These are phyloP conservation scores for Fusarium scirpi DNA, from an alignment of 2,329 filamentous ascomycete species.

Conservation along the genomic window DNA sequence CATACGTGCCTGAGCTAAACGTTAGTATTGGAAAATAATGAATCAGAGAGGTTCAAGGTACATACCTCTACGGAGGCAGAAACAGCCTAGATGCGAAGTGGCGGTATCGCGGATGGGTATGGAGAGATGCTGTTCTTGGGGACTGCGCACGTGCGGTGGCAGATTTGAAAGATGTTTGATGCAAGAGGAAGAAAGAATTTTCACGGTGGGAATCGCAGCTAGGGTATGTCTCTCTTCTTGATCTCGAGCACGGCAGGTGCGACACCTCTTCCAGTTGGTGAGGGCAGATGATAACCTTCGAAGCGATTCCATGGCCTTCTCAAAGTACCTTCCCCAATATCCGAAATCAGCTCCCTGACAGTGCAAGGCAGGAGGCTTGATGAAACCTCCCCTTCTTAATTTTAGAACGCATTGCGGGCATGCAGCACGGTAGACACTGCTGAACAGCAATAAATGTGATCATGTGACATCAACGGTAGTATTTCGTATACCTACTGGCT, in stretches of 20 bases:
- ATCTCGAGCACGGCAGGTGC: background rate
- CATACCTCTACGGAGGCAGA: no score
- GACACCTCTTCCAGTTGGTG: rapidly evolving
- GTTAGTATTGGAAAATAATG: no score
- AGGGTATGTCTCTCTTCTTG: background rate
- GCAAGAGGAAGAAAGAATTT: background rate
- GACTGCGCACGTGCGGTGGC: rapidly evolving
- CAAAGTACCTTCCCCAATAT: background rate
- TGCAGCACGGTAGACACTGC: background rate
- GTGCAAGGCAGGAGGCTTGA: background rate
- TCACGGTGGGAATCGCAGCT: background rate
- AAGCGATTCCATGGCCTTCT: background rate
- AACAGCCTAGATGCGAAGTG: no score
- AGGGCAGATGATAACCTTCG: no score
- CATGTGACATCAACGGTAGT: no score
- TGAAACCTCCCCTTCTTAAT: no score
- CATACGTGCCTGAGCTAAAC: no score
- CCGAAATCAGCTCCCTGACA: rapidly evolving
- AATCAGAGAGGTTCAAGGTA: no score
- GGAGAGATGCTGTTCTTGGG: no score
- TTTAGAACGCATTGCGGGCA: rapidly evolving
- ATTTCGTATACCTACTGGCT: no score
- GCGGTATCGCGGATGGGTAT: no score
- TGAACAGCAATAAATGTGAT: background rate
- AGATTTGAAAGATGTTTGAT: background rate